These are phyloP conservation scores for Juncus effusus DNA, from an alignment of 176 grass and related monocot genomes.

Conservation along the genomic window DNA sequence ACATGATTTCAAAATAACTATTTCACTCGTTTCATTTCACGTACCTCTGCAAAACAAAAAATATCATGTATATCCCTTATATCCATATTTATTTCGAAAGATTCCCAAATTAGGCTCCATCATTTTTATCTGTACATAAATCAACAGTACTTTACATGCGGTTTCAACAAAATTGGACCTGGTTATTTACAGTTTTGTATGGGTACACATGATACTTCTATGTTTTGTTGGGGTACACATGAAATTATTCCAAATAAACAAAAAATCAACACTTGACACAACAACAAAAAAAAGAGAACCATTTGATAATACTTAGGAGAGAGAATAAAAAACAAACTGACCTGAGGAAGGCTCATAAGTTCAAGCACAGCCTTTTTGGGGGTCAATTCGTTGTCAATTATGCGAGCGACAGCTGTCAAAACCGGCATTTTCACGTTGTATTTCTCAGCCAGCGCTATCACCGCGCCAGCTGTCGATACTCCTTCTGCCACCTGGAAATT, in stretches of 20 bases:
- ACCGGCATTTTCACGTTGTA: constrained; percentile 95
- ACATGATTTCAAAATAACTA: too few relatives aligned
- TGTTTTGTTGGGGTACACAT: background rate
- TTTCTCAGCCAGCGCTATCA: constrained; percentile 91
- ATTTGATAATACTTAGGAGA: too few relatives aligned
- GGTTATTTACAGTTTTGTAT: background rate
- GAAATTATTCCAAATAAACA: background rate
- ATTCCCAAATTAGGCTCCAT: too few relatives aligned
- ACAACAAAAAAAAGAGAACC: too few relatives aligned
- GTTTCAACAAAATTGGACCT: background rate
- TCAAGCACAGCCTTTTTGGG: constrained; percentile 83
- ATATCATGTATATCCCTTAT: too few relatives aligned
- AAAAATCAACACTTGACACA: background rate
- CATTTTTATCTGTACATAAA: too few relatives aligned
- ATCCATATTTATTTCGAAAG: too few relatives aligned
- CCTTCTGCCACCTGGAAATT: constrained; percentile 79
- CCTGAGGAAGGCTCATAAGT: constrained; percentile 97
- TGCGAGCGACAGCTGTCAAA: constrained; percentile 84
- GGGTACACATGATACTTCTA: background rate
- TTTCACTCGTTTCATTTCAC: too few relatives aligned
- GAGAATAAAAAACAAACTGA: constrained; percentile 18
- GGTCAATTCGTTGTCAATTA: constrained; percentile 88
- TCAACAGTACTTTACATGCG: background rate
- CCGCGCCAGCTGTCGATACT: constrained; percentile 86
- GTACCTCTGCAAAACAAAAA: too few relatives aligned